Base-by-base conservation (phyloP, 2,329 filamentous ascomycete species). In the Exophiala mesophila region DNA sequence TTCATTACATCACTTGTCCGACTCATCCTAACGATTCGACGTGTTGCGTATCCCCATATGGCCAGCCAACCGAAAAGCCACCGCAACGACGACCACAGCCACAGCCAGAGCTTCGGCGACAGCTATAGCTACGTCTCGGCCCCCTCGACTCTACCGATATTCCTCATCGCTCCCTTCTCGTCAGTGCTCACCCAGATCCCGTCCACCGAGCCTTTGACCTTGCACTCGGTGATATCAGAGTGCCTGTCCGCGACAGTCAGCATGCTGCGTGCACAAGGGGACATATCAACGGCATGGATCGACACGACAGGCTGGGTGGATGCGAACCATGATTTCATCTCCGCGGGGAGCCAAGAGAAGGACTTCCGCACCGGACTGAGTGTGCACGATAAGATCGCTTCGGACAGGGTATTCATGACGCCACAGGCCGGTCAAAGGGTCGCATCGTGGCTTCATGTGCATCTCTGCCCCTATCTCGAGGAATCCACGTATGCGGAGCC, bases 251-350 rank as follows among this genome's bases (percentile, higher is more conserved):
- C 41, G 13, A 58, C 62, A 3, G 62, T 63, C 10, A 52, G 60
- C 30, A 54, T 55, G 16, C 45, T 66, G 29, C 56, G 58, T 26
- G 54, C 47, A 12, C 56, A 64, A 5, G 63, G 64, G 3, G 64
- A 65, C 41, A 58, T 52, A 17, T 52, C 55, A 2, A 55, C 63
- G 2, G 65, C 61, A 41, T 64, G 63, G 62, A 57, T 67, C 19
- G 64, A 66, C 44, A 67, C 63, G 5, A 62, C 62, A 4, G 63
- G 63, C 9, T 66, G 64, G 63, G 51, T 67, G 6, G 55, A 65
- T 20, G 54, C 54, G 16, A 18, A 36, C 13, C 10, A 13, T 5
- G 51, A 52, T 23, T 50, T 53, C 23, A 50, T 56, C 24, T 30
- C 52, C 10, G 43, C 54, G 23, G 49, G 53, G 19, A 47, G 55